Evolutionary conservation across 495 filamentous ascomycete genomes (phyloP).

Genomic region (Penicillium herquei): DNA sequence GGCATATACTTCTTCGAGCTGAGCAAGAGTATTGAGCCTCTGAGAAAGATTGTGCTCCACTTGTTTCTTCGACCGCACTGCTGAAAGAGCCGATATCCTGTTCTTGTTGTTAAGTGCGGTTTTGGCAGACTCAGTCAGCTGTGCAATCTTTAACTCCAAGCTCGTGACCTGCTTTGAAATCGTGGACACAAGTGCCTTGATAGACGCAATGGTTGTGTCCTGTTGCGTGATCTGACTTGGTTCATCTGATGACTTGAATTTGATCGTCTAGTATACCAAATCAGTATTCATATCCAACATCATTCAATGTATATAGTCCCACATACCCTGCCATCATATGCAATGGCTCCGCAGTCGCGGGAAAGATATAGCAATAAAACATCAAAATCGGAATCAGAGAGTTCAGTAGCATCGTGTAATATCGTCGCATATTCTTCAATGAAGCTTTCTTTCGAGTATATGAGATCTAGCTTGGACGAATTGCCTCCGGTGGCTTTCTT

Average conservation of each 20-base stretch:
- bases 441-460: constrained; percentile 67
- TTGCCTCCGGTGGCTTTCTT: constrained; percentile 42
- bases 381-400: constrained; percentile 66
- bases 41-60: constrained; percentile 67
- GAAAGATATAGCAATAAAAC: constrained; percentile 70
- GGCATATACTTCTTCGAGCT: constrained; percentile 76
- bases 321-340: constrained; percentile 62
- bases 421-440: constrained; percentile 53
- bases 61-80: constrained; percentile 79
- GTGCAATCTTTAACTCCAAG: constrained; percentile 53
- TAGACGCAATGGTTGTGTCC: constrained; percentile 76
- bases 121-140: constrained; percentile 56
- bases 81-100: constrained; percentile 66
- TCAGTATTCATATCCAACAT: constrained; percentile 13
- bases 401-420: constrained; percentile 46
- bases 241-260: constrained; percentile 58
- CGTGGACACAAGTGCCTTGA: constrained; percentile 65
- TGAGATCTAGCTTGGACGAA: constrained; percentile 55
- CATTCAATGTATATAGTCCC: constrained; percentile 10
- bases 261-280: constrained; percentile 59
- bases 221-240: constrained; percentile 61
- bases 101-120: constrained; percentile 69
- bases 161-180: constrained; percentile 62
- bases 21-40: constrained; percentile 67
- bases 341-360: constrained; percentile 62